Conservation (phyloP, 2,329 filamentous ascomycete species). For the Aspergillus sp. region DNA sequence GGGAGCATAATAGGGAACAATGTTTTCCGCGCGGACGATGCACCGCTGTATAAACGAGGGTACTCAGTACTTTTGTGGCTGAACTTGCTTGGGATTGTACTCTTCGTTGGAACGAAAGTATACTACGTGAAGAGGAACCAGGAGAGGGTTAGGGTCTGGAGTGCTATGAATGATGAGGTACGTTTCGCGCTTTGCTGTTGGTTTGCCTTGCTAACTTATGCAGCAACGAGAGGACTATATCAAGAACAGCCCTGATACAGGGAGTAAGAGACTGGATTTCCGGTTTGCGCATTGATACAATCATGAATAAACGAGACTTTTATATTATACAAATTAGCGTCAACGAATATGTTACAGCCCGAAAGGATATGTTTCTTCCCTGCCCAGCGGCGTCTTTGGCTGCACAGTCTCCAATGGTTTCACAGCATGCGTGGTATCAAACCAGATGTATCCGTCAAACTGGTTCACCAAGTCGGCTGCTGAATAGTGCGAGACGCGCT, state of each 20-base stretch:
- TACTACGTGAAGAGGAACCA: conserved; percentile 35
- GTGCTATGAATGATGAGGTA: conserved; percentile 26
- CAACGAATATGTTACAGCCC: conserved; percentile 35
- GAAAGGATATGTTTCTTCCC: conserved; percentile 55
- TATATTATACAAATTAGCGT: too few relatives aligned
- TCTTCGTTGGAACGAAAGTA: conserved; percentile 43
- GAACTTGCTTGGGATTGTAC: conserved; percentile 45
- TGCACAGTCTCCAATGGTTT: conserved; percentile 47
- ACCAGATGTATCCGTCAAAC: conserved; percentile 53
- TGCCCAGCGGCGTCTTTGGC: conserved; percentile 42
- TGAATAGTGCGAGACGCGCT: conserved; percentile 52
- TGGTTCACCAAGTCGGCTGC: conserved; percentile 47
- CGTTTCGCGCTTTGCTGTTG: not conserved
- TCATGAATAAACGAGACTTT: too few relatives aligned
- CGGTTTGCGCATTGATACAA: conserved; percentile 31
- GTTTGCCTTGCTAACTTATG: not conserved
- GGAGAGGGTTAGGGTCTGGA: conserved; percentile 29
- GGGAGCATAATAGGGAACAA: conserved; percentile 38
- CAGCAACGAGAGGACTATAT: conserved; percentile 30
- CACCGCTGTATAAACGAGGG: conserved; percentile 53
- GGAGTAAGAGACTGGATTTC: conserved; percentile 37
- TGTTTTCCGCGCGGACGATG: conserved; percentile 53
- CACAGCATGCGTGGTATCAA: conserved; percentile 49
- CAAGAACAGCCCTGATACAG: conserved; percentile 31
- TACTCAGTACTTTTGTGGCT: conserved; percentile 55